These are phyloP conservation scores for Yamadazyma sp. DNA, from an alignment of 1,139 yeast genomes.

Conservation along the genomic window DNA sequence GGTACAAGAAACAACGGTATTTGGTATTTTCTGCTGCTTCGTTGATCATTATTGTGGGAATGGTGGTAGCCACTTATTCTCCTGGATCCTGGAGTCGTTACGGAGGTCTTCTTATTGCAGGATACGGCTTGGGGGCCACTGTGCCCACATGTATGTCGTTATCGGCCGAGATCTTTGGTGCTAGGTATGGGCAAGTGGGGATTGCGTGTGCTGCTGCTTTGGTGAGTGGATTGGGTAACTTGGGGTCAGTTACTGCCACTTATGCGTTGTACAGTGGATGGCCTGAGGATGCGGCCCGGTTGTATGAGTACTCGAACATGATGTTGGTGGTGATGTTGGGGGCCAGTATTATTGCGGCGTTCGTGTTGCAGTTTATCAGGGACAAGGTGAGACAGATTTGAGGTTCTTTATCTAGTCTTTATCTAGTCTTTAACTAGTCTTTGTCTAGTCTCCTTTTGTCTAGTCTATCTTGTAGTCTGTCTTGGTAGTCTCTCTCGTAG, in stretches of 20 bases:
- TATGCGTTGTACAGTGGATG: slow-evolving; percentile 85
- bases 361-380: slow-evolving; percentile 34
- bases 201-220: slow-evolving; percentile 80
- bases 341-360: slow-evolving; percentile 55
- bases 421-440: too few relatives aligned
- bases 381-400: slow-evolving; percentile 18
- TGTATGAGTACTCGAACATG: slow-evolving; percentile 75
- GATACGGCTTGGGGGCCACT: slow-evolving; percentile 87
- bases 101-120: slow-evolving; percentile 78
- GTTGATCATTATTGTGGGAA: slow-evolving; percentile 67
- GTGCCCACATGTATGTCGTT: slow-evolving; percentile 89
- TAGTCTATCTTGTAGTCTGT: too few relatives aligned
- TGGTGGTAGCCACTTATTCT: slow-evolving; percentile 77
- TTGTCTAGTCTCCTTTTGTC: too few relatives aligned
- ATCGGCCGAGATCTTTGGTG: slow-evolving; percentile 75
- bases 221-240: slow-evolving; percentile 82
- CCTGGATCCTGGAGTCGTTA: slow-evolving; percentile 72
- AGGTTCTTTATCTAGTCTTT: too few relatives aligned
- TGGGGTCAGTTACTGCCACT: slow-evolving; percentile 83
- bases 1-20: slow-evolving; percentile 56
- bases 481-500: too few relatives aligned
- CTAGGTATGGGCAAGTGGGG: slow-evolving; percentile 79
- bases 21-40: slow-evolving; percentile 62
- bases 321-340: slow-evolving; percentile 79
- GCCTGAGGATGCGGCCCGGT: slow-evolving; percentile 70